Base-by-base conservation (phyloP, 1,139 yeast genomes). In the Candida mesenterica region DNA sequence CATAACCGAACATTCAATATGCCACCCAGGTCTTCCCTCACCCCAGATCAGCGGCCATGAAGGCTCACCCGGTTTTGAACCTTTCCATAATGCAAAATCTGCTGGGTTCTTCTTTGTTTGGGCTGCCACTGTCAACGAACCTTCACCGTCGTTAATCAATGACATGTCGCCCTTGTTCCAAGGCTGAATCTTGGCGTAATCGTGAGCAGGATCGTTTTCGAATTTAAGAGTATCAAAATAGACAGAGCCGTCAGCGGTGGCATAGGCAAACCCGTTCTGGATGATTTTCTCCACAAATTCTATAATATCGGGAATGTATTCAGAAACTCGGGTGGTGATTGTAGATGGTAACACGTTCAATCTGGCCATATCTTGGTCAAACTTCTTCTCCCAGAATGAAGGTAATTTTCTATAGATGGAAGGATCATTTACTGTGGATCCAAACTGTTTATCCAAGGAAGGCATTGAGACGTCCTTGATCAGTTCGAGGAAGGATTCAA, bases 21-120 rank as follows among this genome's bases (percentile, higher is more conserved):
- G 99, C 99, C 99, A 92, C 2, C 99, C 99, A 3, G 99, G 99
- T 59, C 99, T 83, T 33, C 98, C 99, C 41, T 73, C 71, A 24
- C 98, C 98, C 97, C 97, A 92, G 27, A 94, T 90, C 2, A 96
- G 87, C 3, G 73, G 75, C 97, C 98, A 92, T 30, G 80, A 76
- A 14, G 99, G 99, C 65, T 92, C 99, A 50, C 99, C 99, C 1
- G 95, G 92, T 57, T 92, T 92, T 12, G 96, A 85, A 2, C 92
- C 81, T 59, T 92, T 92, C 99, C 99, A 92, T 28, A 92, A 71
- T 0, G 98, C 98, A 63, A 92, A 92, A 61, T 92, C 99, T 20
- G 88, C 85, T 4, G 84, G 62, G 40, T 79, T 82, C 49, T 72
- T 76, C 63, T 90, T 90, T 23, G 76, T 65, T 25, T 25, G 26